Conservation (phyloP, 1,284 basidiomycete species). For the Puccinia coronata region DNA sequence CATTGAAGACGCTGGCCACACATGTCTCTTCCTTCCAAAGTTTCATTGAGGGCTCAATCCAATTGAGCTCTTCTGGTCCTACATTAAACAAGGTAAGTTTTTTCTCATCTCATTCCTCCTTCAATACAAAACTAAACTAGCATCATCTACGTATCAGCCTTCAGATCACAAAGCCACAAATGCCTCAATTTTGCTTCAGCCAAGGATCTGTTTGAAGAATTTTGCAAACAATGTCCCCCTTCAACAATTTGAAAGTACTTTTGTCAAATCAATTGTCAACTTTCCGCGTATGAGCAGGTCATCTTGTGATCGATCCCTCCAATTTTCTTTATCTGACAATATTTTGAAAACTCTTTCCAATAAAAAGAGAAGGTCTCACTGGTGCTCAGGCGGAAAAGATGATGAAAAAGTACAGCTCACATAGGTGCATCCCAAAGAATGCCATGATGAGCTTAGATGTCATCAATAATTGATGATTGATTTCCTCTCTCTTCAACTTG, state of each 20-base stretch:
- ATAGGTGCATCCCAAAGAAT: constrained; percentile 1
- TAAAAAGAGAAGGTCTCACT: no score
- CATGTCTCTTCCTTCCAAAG: no score
- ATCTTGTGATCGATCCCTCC: no score
- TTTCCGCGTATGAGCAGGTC: constrained; percentile 19
- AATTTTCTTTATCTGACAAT: no score
- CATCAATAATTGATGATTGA: no score
- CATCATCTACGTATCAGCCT: neutral
- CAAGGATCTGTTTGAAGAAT: neutral
- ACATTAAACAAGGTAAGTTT: constrained; percentile 27
- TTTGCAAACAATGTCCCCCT: neutral
- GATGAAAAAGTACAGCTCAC: constrained; percentile 15
- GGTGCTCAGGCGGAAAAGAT: neutral
- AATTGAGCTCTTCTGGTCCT: no score
- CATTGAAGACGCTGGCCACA: no score
- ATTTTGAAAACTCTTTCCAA: no score
- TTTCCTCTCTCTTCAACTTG: no score
- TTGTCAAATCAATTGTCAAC: constrained; percentile 20
- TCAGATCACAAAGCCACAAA: constrained; percentile 13
- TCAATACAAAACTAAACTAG: neutral
- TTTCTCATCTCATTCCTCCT: neutral
- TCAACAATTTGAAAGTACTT: constrained; percentile 13
- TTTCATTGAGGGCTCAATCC: no score
- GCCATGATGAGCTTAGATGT: no score
- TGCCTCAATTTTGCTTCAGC: neutral